These are phyloP conservation scores for Tuber melanosporum DNA, from an alignment of 495 filamentous ascomycete genomes.

Conservation along the genomic window DNA sequence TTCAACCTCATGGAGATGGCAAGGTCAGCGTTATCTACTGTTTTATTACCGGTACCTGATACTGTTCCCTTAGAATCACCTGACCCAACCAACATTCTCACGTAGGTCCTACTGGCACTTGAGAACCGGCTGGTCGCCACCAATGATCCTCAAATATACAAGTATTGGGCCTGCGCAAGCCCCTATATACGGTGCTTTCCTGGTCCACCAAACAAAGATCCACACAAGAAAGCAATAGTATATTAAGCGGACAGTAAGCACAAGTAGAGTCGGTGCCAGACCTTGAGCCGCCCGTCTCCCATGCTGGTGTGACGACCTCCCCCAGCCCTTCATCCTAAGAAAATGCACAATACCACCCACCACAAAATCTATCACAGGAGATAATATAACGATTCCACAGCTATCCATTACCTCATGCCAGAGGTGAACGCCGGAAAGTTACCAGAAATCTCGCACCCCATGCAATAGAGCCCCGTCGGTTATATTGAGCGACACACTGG, in stretches of 20 bases:
- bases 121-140: neutral
- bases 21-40: too few relatives aligned
- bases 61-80: too few relatives aligned
- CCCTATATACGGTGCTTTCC: neutral
- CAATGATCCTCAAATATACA: neutral
- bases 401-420: neutral
- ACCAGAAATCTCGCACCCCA: too few relatives aligned
- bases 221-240: neutral
- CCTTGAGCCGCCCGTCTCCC: neutral
- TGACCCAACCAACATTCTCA: too few relatives aligned
- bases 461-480: too few relatives aligned
- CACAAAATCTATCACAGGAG: neutral
- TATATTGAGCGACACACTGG: too few relatives aligned
- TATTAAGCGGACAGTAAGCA: neutral
- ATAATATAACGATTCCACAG: neutral
- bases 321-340: too few relatives aligned
- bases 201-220: neutral
- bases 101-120: neutral
- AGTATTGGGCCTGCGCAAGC: neutral
- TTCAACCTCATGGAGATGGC: too few relatives aligned
- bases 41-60: too few relatives aligned
- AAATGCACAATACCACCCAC: too few relatives aligned
- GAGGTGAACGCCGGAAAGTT: too few relatives aligned
- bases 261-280: neutral
- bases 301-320: too few relatives aligned